phyloP scores from a whole-genome alignment of 2,329 filamentous ascomycete genomes.

The Elsinoe australis region DNA sequence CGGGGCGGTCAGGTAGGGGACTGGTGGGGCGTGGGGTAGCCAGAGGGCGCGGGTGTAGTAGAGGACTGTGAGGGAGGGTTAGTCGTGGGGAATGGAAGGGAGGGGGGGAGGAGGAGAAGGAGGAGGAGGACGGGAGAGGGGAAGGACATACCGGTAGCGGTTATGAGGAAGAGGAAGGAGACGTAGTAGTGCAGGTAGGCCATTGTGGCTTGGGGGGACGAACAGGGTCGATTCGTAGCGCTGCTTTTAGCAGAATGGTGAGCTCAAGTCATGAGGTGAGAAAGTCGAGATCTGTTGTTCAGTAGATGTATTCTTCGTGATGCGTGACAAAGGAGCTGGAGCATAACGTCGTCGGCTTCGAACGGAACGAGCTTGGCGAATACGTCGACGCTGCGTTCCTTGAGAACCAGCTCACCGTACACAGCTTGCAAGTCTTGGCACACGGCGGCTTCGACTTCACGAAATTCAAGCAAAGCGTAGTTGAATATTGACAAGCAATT shows the following conservation, averaged over 20 bases:
- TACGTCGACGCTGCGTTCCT: not conserved
- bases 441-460: constrained; percentile 1
- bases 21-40: constrained; percentile 58
- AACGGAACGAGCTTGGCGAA: not conserved
- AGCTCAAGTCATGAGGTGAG: too few relatives aligned
- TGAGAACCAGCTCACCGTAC: too few relatives aligned
- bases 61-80: constrained; percentile 48
- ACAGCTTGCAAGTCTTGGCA: too few relatives aligned
- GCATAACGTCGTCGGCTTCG: constrained; percentile 6
- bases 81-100: constrained; percentile 18
- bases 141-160: constrained; percentile 55
- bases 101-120: constrained; percentile 5
- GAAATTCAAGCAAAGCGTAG: not conserved
- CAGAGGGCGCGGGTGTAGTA: constrained; percentile 76
- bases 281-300: too few relatives aligned
- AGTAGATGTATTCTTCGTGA: too few relatives aligned
- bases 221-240: too few relatives aligned
- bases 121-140: constrained; percentile 16
- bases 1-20: constrained; percentile 45
- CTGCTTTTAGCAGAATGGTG: too few relatives aligned
- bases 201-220: constrained; percentile 45
- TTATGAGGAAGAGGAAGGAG: constrained; percentile 61
- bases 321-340: not conserved
- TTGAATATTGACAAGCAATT: constrained; percentile 13
- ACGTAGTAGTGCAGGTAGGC: constrained; percentile 72